Conservation (phyloP, 768 basidiomycete genomes). For the Leucogyrophana mollusca region DNA sequence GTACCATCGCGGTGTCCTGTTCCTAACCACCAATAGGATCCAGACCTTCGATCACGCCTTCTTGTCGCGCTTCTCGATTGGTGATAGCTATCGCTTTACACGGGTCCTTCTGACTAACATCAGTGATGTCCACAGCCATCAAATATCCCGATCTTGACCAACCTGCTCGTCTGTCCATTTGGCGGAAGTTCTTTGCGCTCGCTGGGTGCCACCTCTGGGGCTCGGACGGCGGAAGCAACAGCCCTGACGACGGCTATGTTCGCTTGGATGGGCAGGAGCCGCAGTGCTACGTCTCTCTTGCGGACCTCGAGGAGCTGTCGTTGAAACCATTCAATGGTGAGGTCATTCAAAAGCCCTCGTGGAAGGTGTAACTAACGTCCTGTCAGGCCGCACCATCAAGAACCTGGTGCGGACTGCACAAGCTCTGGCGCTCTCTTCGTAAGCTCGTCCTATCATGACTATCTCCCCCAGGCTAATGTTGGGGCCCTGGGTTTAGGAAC, state of each 20-base stretch:
- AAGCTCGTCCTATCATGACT: slow-evolving; percentile 4
- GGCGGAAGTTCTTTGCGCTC: slow-evolving; percentile 25
- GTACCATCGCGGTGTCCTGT: slow-evolving; percentile 56
- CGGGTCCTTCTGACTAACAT: no score
- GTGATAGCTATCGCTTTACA: slow-evolving; percentile 1
- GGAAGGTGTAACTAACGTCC: no score
- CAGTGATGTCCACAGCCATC: slow-evolving; percentile 14
- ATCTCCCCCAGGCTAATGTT: no score
- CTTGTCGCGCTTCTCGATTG: slow-evolving; percentile 65
- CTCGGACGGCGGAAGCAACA: no score
- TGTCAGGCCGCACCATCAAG: slow-evolving; percentile 27
- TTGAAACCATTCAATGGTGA: slow-evolving; percentile 26
- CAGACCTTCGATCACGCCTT: slow-evolving; percentile 67
- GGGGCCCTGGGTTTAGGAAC: slow-evolving; percentile 3
- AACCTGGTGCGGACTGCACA: slow-evolving; percentile 31
- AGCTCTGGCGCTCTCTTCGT: slow-evolving; percentile 23
- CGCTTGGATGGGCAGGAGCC: slow-evolving; percentile 5
- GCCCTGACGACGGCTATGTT: slow-evolving; percentile 1
- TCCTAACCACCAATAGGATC: slow-evolving; percentile 56
- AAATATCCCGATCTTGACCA: slow-evolving; percentile 24
- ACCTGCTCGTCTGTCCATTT: slow-evolving; percentile 16
- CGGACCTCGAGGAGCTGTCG: slow-evolving; percentile 21
- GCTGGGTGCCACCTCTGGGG: slow-evolving; percentile 9
- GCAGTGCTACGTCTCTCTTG: slow-evolving; percentile 2
- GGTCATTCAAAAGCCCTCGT: not conserved